These are phyloP conservation scores for Pichia sp. DNA, from an alignment of 1,139 yeast genomes.

Conservation along the genomic window DNA sequence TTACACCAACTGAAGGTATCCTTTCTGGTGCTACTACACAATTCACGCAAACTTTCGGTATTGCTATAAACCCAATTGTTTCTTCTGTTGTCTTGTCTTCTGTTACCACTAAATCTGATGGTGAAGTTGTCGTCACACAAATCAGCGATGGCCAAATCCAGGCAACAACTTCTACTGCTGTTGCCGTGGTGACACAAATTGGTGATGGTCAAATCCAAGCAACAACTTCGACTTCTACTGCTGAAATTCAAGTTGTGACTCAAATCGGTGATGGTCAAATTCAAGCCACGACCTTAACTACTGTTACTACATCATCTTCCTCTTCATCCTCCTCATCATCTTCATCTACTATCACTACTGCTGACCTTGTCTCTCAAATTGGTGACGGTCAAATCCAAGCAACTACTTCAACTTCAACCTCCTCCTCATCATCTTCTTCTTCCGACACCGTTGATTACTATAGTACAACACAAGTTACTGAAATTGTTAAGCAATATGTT, in stretches of 20 bases:
- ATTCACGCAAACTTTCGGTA: constrained; percentile 62
- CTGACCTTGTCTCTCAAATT: constrained; percentile 47
- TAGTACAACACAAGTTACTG: constrained; percentile 8
- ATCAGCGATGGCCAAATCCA: constrained; percentile 43
- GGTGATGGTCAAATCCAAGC: constrained; percentile 64
- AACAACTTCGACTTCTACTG: constrained; percentile 33
- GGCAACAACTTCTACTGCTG: constrained; percentile 25
- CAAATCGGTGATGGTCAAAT: constrained; percentile 46
- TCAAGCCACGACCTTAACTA: constrained; percentile 35
- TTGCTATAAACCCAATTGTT: constrained; percentile 58
- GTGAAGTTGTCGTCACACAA: constrained; percentile 36
- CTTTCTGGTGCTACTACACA: constrained; percentile 62
- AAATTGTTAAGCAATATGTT: constrained; percentile 11
- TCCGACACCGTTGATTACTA: background rate
- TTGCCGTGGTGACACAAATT: constrained; percentile 50
- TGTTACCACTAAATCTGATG: constrained; percentile 32
- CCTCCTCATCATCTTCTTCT: background rate
- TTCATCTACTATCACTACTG: constrained; percentile 41
- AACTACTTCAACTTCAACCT: constrained; percentile 13
- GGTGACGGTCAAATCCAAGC: constrained; percentile 65
- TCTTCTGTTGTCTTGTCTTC: constrained; percentile 36
- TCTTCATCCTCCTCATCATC: constrained; percentile 62
- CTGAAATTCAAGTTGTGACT: constrained; percentile 28
- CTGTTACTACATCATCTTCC: constrained; percentile 35
- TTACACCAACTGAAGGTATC: constrained; percentile 58